Evolutionary conservation across 2,329 filamentous ascomycete species (phyloP).

Genomic region (Fusarium ambrosium): DNA sequence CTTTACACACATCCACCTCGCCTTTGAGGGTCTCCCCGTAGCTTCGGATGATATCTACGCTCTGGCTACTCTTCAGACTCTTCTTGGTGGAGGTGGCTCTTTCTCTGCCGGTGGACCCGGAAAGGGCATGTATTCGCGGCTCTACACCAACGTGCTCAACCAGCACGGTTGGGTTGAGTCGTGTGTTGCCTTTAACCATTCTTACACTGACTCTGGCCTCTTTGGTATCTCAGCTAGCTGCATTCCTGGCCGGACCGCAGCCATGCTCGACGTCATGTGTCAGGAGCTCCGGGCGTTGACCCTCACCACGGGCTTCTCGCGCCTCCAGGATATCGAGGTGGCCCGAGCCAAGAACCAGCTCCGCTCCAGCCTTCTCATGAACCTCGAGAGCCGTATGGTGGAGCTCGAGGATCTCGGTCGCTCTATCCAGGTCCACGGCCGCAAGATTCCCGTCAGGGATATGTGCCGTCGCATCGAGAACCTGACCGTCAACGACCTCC

Average conservation of each 20-base stretch:
- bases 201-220: constrained; percentile 93
- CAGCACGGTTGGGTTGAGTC: constrained; percentile 98
- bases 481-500: constrained; percentile 83
- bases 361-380: constrained; percentile 91
- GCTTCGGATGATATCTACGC: constrained; percentile 94
- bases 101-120: constrained; percentile 97
- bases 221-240: constrained; percentile 95
- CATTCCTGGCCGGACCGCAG: constrained; percentile 79
- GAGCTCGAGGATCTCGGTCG: constrained; percentile 95
- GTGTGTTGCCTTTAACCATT: constrained; percentile 96
- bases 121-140: constrained; percentile 98
- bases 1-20: constrained; percentile 93
- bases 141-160: constrained; percentile 98
- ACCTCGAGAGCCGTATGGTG: constrained; percentile 96
- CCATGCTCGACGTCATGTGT: constrained; percentile 97
- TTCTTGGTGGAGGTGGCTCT: constrained; percentile 94
- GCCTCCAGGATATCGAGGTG: constrained; percentile 83
- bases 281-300: constrained; percentile 86
- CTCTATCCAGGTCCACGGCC: constrained; percentile 96
- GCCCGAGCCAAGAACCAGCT: constrained; percentile 97
- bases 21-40: constrained; percentile 95
- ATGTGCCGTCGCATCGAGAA: constrained; percentile 92
- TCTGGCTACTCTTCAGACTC: constrained; percentile 92
- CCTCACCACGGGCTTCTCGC: constrained; percentile 78
- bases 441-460: constrained; percentile 90